Base-by-base conservation (phyloP, 1,284 basidiomycete species). In the Vanrija humicola region DNA sequence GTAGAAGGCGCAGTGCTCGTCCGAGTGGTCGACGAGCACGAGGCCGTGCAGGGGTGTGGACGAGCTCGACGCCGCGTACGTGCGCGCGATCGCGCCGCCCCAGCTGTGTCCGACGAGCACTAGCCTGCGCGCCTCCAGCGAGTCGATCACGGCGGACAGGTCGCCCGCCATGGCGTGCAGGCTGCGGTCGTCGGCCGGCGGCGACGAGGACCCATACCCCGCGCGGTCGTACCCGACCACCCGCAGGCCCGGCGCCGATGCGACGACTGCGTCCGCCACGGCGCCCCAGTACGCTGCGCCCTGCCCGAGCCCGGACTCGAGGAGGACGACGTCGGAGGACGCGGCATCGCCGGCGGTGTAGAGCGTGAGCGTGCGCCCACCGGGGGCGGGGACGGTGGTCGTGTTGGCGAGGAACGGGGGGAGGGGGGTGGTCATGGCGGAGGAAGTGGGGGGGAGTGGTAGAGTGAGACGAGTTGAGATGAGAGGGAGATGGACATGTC, bases 201-300 rank as follows among this genome's bases (percentile, higher is more conserved):
- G 42, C 9, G 34, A 28, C 0, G 34, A 40, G 7, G 3, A 5
- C 25, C 52, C 52, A 26, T 54, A 54, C 10, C 52, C 52, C 4
- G 52, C 47, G 2, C 52, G 47, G 43, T 54, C 47, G 52, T 54
- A 54, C 7, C 42, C 34, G 3, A 54, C 46, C 7, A 49, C 45
- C 15, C 40, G 42, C 0, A 54, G 47, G 3, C 42, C 15, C 3
- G 28, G 34, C 3, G 23, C 34, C 12, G 39, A 16, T 5, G 40
- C 15, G 12, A 42, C 29, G 14, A 54, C 25, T 8, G 23, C 42
- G 21, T 54, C 47, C 7, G 49, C 47, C 1, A 38, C 40, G 3
- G n/a, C 19, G 23, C 52, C 52, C 52, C 52, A 54, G 38, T 43
- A 44, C 15, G 52, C 42, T 12, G 34, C 47, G 1, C 40, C 43